Percentiles rank a stretch among this genome's conserved stretches.
Conservation (phyloP, 2,329 filamentous ascomycete species). For the Westerdykella sp. region DNA sequence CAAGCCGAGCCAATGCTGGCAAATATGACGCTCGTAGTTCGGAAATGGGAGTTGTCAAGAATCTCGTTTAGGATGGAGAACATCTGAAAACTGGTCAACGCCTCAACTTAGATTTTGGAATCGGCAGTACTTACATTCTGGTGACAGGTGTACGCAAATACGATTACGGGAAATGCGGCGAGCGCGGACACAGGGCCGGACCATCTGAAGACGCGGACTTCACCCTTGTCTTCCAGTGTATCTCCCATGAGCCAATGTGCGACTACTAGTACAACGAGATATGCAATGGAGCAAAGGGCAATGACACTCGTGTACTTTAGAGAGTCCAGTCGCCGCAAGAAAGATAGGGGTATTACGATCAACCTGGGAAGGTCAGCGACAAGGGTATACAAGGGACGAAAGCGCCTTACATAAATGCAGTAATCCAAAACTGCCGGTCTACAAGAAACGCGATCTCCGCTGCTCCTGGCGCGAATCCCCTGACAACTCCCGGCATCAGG, state of each 20-base stretch:
- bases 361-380: conserved; percentile 49
- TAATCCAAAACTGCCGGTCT: conserved; percentile 95
- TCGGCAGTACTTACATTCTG: conserved; percentile 63
- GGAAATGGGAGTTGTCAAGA: conserved; percentile 70
- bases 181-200: conserved; percentile 71
- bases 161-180: conserved; percentile 85
- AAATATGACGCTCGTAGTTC: conserved; percentile 70
- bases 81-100: conserved; percentile 57
- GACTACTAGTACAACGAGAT: conserved; percentile 85
- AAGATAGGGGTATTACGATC: conserved; percentile 88
- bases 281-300: conserved; percentile 86
- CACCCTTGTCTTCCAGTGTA: conserved; percentile 64
- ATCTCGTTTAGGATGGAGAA: conserved; percentile 98
- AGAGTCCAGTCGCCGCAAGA: conserved; percentile 84
- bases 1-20: conserved; percentile 86
- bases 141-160: conserved; percentile 99
- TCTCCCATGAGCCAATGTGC: conserved; percentile 83
- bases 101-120: neutral
- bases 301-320: conserved; percentile 95
- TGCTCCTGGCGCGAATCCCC: conserved; percentile 65
- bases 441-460: conserved; percentile 66
- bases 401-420: conserved; percentile 75
- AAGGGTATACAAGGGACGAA: neutral
- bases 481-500: conserved; percentile 89
- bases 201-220: conserved; percentile 71